Percentiles rank a stretch among this genome's conserved stretches.
These are phyloP conservation scores for Porcisia deanei DNA, from an alignment of 208 protist genomes.

Conservation along the genomic window DNA sequence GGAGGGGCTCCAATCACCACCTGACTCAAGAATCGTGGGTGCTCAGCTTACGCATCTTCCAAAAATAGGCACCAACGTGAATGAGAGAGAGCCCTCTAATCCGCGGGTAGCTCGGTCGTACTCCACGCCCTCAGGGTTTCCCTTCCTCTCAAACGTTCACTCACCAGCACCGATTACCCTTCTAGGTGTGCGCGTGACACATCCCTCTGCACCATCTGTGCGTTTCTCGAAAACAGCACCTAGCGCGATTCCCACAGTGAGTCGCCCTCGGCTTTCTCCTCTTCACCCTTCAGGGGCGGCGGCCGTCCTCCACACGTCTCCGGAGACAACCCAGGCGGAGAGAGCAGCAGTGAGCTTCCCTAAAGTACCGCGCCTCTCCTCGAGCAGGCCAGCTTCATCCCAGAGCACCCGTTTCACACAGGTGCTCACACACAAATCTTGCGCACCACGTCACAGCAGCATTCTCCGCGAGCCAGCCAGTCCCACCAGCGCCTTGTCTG, in stretches of 20 bases:
- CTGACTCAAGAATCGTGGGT: not conserved
- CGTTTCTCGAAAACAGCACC: not conserved
- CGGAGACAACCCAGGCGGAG: not conserved
- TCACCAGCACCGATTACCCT: conserved; percentile 18
- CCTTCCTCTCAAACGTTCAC: not conserved
- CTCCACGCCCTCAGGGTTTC: not conserved
- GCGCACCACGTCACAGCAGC: not conserved
- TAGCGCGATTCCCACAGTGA: not conserved
- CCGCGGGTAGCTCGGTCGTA: not conserved
- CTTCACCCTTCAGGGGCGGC: not conserved
- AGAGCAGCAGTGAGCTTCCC: not conserved
- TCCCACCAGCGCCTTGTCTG: not conserved
- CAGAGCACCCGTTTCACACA: conserved; percentile 3
- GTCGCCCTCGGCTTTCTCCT: not conserved
- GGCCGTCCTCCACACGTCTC: not conserved
- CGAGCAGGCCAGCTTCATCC: not conserved
- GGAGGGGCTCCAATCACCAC: not conserved
- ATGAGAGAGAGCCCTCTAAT: not conserved
- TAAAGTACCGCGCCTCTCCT: not conserved
- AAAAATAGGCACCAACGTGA: not conserved
- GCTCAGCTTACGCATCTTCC: not conserved
- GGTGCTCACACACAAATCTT: conserved; percentile 3
- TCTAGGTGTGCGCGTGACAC: conserved; percentile 14
- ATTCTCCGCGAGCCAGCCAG: not conserved
- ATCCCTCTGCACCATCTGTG: not conserved